These are phyloP conservation scores for Tricholoma hemisulphureum DNA, from an alignment of 768 basidiomycete genomes.

Conservation along the genomic window DNA sequence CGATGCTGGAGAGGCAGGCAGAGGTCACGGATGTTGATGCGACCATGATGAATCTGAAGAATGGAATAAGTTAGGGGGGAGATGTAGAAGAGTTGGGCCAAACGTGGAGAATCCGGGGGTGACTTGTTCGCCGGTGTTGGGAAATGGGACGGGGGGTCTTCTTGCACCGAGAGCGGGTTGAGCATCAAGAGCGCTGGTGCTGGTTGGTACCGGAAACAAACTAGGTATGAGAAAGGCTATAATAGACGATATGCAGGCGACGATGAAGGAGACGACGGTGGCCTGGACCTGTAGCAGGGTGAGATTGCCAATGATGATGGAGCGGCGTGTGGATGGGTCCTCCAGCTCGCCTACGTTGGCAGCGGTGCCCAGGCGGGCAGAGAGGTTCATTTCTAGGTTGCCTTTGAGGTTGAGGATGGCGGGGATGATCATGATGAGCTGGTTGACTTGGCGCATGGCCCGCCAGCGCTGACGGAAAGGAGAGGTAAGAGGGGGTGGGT, in stretches of 20 bases:
- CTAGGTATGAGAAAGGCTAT: constrained; percentile 68
- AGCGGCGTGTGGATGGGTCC: constrained; percentile 54
- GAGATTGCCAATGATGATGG: constrained; percentile 78
- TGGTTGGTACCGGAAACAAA: constrained; percentile 47
- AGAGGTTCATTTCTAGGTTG: constrained; percentile 99
- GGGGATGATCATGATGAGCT: constrained; percentile 95
- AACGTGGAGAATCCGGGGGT: not conserved
- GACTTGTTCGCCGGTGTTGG: not conserved
- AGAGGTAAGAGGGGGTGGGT: too few relatives aligned
- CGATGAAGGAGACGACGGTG: constrained; percentile 81
- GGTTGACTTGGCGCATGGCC: constrained; percentile 87
- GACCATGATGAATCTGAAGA: constrained; percentile 73
- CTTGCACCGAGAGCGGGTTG: not conserved
- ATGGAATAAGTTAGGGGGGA: not conserved
- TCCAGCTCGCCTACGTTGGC: constrained; percentile 94
- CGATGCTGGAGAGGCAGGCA: constrained; percentile 69
- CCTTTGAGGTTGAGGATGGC: constrained; percentile 95
- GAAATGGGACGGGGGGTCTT: not conserved
- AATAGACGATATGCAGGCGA: constrained; percentile 52
- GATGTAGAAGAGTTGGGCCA: not conserved
- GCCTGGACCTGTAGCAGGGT: constrained; percentile 92
- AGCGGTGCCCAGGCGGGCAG: constrained; percentile 90
- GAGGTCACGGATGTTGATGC: constrained; percentile 78
- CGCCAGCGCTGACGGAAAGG: constrained; percentile 78
- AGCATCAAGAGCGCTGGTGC: constrained; percentile 3